Conservation (phyloP, 345 rosid genomes). For the Arabis alpina region DNA sequence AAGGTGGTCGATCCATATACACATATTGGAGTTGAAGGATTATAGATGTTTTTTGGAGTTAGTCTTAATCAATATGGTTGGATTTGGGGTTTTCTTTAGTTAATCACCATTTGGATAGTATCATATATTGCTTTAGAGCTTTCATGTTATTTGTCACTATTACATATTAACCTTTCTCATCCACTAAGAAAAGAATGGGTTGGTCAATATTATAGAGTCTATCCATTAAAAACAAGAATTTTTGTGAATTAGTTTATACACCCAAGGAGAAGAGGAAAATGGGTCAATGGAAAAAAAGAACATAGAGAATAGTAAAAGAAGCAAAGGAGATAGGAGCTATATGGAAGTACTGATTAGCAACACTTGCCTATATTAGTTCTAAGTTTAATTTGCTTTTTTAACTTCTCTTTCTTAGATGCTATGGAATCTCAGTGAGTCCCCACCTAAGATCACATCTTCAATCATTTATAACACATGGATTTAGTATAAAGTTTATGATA, state of each 20-base stretch:
- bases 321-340: constrained; percentile 29
- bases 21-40: constrained; percentile 12
- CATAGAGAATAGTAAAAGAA: constrained; percentile 41
- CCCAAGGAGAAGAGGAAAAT: constrained; percentile 28
- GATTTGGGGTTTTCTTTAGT: constrained; percentile 13
- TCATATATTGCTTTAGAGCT: constrained; percentile 9
- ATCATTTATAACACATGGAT: constrained; percentile 37
- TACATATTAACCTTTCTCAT: constrained; percentile 17
- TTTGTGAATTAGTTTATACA: constrained; percentile 39
- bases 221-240: constrained; percentile 14
- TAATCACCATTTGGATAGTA: constrained; percentile 26
- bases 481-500: constrained; percentile 12
- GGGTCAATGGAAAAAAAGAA: constrained; percentile 39
- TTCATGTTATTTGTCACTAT: constrained; percentile 6
- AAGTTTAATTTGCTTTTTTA: constrained; percentile 20
- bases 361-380: constrained; percentile 41
- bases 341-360: constrained; percentile 41
- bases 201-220: constrained; percentile 3
- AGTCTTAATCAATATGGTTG: constrained; percentile 37
- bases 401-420: constrained; percentile 28
- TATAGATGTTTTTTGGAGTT: constrained; percentile 26
- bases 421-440: constrained; percentile 42
- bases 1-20: constrained; percentile 31
- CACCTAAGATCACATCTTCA: constrained; percentile 43
- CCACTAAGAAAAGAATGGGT: constrained; percentile 23